These are phyloP conservation scores for Chaetomiaceae sp. DNA, from an alignment of 2,329 filamentous ascomycete genomes.

Conservation along the genomic window DNA sequence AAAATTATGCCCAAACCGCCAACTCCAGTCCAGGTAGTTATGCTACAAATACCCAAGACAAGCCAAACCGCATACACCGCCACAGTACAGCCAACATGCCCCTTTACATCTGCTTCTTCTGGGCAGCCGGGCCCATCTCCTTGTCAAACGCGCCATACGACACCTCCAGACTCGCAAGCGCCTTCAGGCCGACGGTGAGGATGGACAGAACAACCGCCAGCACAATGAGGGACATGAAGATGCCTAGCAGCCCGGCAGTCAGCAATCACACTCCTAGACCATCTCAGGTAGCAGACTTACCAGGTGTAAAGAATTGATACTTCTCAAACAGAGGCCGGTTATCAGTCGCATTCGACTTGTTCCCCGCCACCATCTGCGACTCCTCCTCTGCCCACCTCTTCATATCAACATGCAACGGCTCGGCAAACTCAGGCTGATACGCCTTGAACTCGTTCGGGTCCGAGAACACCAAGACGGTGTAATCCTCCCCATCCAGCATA, in stretches of 20 bases:
- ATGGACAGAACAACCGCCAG: conserved; percentile 70
- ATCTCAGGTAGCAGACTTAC: conserved; percentile 43
- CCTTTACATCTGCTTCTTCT: conserved; percentile 60
- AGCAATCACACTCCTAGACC: neutral
- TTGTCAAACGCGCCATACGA: conserved; percentile 95
- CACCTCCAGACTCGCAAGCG: conserved; percentile 76
- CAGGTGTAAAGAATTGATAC: conserved; percentile 90
- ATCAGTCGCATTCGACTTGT: conserved; percentile 37
- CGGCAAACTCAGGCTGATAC: conserved; percentile 64
- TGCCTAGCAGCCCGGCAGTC: conserved; percentile 47
- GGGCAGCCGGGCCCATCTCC: conserved; percentile 82
- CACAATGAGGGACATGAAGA: conserved; percentile 81
- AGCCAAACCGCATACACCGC: conserved; percentile 9
- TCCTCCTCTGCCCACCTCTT: conserved; percentile 53
- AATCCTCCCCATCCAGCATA: conserved; percentile 42
- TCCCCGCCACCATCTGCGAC: conserved; percentile 26
- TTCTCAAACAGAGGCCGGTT: conserved; percentile 71
- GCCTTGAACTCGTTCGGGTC: conserved; percentile 49
- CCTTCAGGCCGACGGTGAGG: conserved; percentile 71
- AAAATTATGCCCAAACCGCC: conserved; percentile 16
- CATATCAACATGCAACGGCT: conserved; percentile 64
- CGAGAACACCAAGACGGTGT: conserved; percentile 73
- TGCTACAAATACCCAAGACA: conserved; percentile 16
- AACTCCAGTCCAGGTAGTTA: conserved; percentile 21
- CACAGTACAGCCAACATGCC: conserved; percentile 2